Base-by-base conservation (phyloP, 345 rosid species). In the Jatropha curcas region DNA sequence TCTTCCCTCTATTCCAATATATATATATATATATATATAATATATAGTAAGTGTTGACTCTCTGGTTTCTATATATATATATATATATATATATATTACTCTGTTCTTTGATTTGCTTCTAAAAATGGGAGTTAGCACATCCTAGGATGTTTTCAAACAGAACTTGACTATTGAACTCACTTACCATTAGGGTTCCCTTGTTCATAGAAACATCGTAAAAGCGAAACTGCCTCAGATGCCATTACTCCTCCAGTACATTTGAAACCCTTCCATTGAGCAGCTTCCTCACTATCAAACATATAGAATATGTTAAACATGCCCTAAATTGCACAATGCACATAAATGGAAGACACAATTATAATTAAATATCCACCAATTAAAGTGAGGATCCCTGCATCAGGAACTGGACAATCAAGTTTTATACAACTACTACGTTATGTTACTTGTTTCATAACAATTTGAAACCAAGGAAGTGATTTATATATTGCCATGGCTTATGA, bases 111-210 rank as follows among this genome's bases (percentile, higher is more conserved):
- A n/a, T n/a, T n/a, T n/a, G n/a, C n/a, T n/a, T n/a, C n/a, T n/a
- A 39, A 62, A 39, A n/a, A 37, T 2, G 13, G 28, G 28, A 13
- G 11, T 46, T n/a, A n/a, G 53, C 37, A 57, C 25, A 19, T 67
- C n/a, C n/a, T n/a, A n/a, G n/a, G n/a, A n/a, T n/a, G 52, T 31
- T 48, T 4, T 67, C 22, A 28, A 33, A 46, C 16, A 28, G 25
- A 2, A 30, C 37, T 53, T 30, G 55, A 17, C 9, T 17, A 10
- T 24, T n/a, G n/a, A 3, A 56, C 6, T 16, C 34, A 24, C 82
- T 66, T 82, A 93, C 97, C 96, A 65, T 91, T 91, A 34, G 97
- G 97, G 77, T 89, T 93, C 72, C 96, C 97, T 75, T 88, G 93
- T 75, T 93, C 97, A 71, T 93, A 91, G 80, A 91, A 93, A 77